Percentiles rank a stretch among this genome's conserved stretches.
Conservation (phyloP, 1,139 yeast genomes). For the Keqinozyma sinolaborantium region DNA sequence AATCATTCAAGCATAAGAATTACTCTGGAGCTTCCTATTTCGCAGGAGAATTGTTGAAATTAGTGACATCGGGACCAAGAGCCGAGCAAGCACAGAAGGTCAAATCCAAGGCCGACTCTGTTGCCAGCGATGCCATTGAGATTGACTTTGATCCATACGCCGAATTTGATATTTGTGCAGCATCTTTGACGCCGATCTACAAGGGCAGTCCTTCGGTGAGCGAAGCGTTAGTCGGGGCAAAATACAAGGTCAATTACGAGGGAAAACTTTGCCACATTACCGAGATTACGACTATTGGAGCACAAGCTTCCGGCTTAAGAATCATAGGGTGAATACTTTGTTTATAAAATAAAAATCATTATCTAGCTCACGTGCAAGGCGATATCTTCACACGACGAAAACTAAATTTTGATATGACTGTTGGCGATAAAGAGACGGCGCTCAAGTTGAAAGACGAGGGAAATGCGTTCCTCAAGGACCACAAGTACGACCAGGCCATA, state of each 20-base stretch:
- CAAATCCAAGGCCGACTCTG: constrained; percentile 72
- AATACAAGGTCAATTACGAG: constrained; percentile 71
- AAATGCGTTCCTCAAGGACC: constrained; percentile 62
- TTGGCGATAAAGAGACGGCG: constrained; percentile 34
- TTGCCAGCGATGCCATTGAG: constrained; percentile 82
- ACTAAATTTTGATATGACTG: not conserved
- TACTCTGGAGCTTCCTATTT: constrained; percentile 86
- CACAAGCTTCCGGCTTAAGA: constrained; percentile 93
- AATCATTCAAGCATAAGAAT: constrained; percentile 84
- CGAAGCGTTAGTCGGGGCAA: constrained; percentile 92
- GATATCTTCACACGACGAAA: not conserved
- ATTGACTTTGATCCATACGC: constrained; percentile 92
- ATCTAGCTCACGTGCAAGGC: not conserved
- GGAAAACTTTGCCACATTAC: constrained; percentile 81
- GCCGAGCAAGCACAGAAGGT: constrained; percentile 88
- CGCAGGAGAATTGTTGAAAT: constrained; percentile 76
- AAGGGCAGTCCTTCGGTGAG: constrained; percentile 62
- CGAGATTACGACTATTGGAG: constrained; percentile 75
- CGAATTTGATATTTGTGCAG: constrained; percentile 86
- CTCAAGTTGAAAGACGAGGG: constrained; percentile 64
- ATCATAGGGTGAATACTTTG: constrained; percentile 25
- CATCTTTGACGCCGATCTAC: constrained; percentile 85
- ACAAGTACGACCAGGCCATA: constrained; percentile 65
- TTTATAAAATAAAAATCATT: constrained; percentile 1
- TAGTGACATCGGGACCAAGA: constrained; percentile 68